Evolutionary conservation across 2,329 filamentous ascomycete genomes (phyloP).

Genomic region (Pezicula radicicola): DNA sequence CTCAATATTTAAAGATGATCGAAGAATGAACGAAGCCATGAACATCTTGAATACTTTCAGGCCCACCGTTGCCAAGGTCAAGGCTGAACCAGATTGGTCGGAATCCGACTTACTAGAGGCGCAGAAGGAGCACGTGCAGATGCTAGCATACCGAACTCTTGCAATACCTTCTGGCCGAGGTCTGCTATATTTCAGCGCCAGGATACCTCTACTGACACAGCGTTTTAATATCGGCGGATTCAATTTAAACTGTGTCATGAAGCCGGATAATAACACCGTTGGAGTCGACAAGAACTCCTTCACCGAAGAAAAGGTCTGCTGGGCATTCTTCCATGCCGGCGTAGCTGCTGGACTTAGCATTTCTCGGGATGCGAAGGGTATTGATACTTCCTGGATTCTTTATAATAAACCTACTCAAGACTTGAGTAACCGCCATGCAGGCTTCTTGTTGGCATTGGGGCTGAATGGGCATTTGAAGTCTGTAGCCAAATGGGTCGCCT

Average conservation of each 20-base stretch:
- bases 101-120: conserved; percentile 87
- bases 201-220: conserved; percentile 86
- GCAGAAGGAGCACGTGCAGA: conserved; percentile 86
- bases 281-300: conserved; percentile 87
- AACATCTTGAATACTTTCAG: conserved; percentile 82
- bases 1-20: conserved; percentile 87
- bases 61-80: conserved; percentile 73
- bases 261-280: conserved; percentile 86
- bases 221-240: conserved; percentile 89
- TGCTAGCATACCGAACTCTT: conserved; percentile 81
- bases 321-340: conserved; percentile 97
- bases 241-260: conserved; percentile 87
- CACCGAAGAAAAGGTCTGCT: conserved; percentile 94
- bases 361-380: conserved; percentile 83
- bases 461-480: conserved; percentile 93
- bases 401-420: conserved; percentile 91
- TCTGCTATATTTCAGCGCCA: conserved; percentile 82
- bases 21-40: conserved; percentile 82
- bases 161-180: conserved; percentile 85
- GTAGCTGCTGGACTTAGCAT: conserved; percentile 92
- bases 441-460: conserved; percentile 85
- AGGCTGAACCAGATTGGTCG: conserved; percentile 71
- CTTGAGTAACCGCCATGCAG: conserved; percentile 92
- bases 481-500: conserved; percentile 96
- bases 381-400: conserved; percentile 97